A percentile compares a stretch with the other conserved stretches of the same genome.
phyloP scores from a whole-genome alignment of 441 rosid species.

The Euphorbia celastroides region DNA sequence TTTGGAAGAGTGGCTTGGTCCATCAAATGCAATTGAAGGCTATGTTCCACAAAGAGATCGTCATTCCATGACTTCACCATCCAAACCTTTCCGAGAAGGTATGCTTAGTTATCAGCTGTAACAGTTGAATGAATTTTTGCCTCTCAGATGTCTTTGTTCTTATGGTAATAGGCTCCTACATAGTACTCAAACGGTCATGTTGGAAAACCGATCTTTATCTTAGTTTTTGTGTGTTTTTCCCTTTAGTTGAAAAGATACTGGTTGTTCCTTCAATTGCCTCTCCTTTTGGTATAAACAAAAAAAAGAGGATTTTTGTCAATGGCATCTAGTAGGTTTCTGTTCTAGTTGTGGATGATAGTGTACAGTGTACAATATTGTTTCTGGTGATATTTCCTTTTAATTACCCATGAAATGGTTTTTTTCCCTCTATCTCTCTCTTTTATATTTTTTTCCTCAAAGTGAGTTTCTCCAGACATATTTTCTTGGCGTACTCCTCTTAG shows the following conservation, averaged over 20 bases:
- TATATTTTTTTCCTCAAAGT: not conserved
- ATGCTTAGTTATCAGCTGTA: not conserved
- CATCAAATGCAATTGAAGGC: slow-evolving; percentile 83
- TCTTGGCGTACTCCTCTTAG: not conserved
- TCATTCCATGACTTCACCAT: slow-evolving; percentile 15
- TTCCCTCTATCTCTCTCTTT: not conserved
- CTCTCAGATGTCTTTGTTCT: not conserved
- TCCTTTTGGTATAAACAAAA: not conserved
- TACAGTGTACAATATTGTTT: not conserved
- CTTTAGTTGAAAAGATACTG: not conserved
- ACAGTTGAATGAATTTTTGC: not conserved
- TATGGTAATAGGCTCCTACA: not conserved
- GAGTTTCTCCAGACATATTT: not conserved
- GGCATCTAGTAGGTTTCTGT: not conserved
- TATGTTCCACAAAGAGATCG: slow-evolving; percentile 53
- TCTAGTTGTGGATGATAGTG: not conserved
- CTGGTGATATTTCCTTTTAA: not conserved
- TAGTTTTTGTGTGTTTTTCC: not conserved
- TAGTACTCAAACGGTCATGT: not conserved
- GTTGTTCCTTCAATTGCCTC: not conserved
- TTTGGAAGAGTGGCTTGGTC: slow-evolving; percentile 55
- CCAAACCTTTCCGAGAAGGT: slow-evolving; percentile 35
- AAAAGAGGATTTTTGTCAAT: not conserved
- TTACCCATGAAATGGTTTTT: not conserved
- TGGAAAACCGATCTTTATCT: slow-evolving; percentile 5